phyloP scores from a whole-genome alignment of 441 rosid genomes.

The Sinapis alba region DNA sequence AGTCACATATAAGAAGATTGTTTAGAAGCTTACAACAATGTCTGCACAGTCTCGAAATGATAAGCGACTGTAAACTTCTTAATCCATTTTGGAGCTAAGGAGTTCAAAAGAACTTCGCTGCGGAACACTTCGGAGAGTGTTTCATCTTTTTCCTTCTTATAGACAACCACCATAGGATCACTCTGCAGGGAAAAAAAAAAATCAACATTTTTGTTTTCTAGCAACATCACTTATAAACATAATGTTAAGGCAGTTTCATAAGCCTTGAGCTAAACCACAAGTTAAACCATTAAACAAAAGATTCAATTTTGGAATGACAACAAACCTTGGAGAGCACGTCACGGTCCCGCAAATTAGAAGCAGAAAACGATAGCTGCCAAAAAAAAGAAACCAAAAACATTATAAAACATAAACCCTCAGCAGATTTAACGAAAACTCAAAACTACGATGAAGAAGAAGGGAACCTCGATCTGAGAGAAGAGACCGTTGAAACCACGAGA shows the following conservation, averaged over 20 bases:
- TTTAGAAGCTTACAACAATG: constrained; percentile 62
- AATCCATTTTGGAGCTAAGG: constrained; percentile 82
- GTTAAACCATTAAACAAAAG: background rate
- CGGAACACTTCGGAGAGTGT: constrained; percentile 65
- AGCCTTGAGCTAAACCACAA: background rate
- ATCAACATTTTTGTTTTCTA: background rate
- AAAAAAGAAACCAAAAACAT: background rate
- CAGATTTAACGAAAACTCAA: background rate
- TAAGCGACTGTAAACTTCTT: constrained; percentile 52
- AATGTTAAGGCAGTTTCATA: background rate
- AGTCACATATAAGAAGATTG: constrained; percentile 8
- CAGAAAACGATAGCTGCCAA: constrained; percentile 90
- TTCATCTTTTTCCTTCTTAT: constrained; percentile 67
- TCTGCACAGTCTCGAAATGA: constrained; percentile 82
- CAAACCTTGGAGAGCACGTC: constrained; percentile 88
- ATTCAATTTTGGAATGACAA: background rate
- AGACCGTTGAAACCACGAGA: constrained; percentile 68
- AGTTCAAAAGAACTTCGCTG: constrained; percentile 83
- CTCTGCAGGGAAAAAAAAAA: constrained; percentile 51
- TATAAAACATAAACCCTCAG: background rate
- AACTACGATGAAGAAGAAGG: background rate
- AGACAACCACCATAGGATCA: constrained; percentile 87
- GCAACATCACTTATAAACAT: background rate
- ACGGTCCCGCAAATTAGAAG: constrained; percentile 78
- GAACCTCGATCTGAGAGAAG: constrained; percentile 83